Evolutionary conservation across 441 rosid genomes (phyloP).

Genomic region (Breynia disticha): DNA sequence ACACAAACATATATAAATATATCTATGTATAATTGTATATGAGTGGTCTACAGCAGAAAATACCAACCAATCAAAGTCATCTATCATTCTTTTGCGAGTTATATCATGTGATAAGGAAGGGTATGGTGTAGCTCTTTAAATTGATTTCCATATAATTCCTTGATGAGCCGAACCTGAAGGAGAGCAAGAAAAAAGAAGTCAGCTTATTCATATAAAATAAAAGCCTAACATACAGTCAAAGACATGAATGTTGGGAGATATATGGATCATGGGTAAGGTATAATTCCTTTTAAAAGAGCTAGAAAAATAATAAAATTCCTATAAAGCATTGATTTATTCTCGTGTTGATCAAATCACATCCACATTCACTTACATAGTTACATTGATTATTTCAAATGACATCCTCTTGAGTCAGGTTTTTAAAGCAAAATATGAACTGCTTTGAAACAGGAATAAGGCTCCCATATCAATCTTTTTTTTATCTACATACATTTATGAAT

Average conservation of each 20-base stretch:
- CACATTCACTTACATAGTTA: too few species aligned
- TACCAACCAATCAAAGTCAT: constrained; percentile 74
- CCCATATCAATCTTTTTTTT: too few species aligned
- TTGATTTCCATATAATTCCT: constrained; percentile 89
- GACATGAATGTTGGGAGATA: neutral
- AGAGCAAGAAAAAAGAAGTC: constrained; percentile 5
- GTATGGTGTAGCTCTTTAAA: constrained; percentile 83
- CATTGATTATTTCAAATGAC: too few species aligned
- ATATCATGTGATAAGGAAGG: constrained; percentile 88
- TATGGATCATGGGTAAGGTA: neutral
- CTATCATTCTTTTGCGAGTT: constrained; percentile 66
- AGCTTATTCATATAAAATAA: constrained; percentile 4
- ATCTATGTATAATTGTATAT: too few species aligned
- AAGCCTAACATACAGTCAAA: constrained; percentile 7
- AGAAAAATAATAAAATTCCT: neutral
- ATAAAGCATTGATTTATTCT: too few species aligned
- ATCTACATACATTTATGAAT: too few species aligned
- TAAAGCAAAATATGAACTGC: too few species aligned
- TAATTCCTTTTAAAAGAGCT: neutral
- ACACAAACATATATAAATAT: neutral
- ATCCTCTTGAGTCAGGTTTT: too few species aligned
- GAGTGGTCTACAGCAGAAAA: too few species aligned
- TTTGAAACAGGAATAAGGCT: too few species aligned
- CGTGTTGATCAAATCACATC: too few species aligned
- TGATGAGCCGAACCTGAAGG: constrained; percentile 76